These are phyloP conservation scores for Actinomortierella ambigua DNA, from an alignment of 371 early-diverging fungal genomes.

Conservation along the genomic window DNA sequence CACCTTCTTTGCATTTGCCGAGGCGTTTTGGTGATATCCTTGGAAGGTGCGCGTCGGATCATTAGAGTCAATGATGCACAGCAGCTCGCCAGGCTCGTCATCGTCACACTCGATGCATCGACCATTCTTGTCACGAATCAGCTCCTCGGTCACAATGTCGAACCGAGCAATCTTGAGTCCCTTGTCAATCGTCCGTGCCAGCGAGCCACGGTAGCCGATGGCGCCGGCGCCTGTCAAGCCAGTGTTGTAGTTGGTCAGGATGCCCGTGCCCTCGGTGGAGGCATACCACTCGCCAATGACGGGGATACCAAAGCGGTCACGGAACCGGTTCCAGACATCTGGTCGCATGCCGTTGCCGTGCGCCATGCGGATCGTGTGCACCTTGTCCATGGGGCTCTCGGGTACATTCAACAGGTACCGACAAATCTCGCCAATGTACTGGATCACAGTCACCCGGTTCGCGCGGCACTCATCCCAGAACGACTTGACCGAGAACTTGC, in stretches of 20 bases:
- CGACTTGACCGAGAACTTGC: constrained; percentile 40
- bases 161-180: constrained; percentile 45
- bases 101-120: constrained; percentile 52
- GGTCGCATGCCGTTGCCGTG: constrained; percentile 78
- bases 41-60: constrained; percentile 46
- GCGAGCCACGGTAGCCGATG: constrained; percentile 33
- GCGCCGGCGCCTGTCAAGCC: constrained; percentile 44
- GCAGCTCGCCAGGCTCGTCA: constrained; percentile 42
- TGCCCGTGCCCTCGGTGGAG: constrained; percentile 43
- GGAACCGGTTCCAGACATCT: constrained; percentile 70
- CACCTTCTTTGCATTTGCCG: constrained; percentile 43
- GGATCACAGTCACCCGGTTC: constrained; percentile 44
- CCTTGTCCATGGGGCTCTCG: constrained; percentile 53
- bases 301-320: constrained; percentile 50
- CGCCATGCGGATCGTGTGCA: constrained; percentile 58
- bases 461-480: constrained; percentile 48
- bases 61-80: constrained; percentile 35
- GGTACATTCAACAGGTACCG: constrained; percentile 67
- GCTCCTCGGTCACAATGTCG: constrained; percentile 49
- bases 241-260: constrained; percentile 47
- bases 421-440: constrained; percentile 78
- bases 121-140: constrained; percentile 52
- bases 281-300: constrained; percentile 47
- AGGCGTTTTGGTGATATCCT: constrained; percentile 42
- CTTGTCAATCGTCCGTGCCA: constrained; percentile 32